Evolutionary conservation across 2,329 filamentous ascomycete species (phyloP).

Genomic region (Penicillium sp.): DNA sequence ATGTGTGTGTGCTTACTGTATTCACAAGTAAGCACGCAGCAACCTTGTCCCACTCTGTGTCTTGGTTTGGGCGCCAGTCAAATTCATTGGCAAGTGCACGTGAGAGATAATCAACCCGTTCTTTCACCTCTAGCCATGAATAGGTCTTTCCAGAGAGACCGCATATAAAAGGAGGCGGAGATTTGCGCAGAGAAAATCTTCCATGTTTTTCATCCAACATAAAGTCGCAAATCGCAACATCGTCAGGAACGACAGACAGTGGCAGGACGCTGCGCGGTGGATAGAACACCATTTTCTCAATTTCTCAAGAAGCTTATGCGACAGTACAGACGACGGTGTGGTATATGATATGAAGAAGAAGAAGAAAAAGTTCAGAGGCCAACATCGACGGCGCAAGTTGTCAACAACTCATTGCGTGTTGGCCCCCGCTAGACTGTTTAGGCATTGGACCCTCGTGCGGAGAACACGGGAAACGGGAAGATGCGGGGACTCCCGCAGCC

Average conservation of each 20-base stretch:
- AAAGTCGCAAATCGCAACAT: slow-evolving; percentile 71
- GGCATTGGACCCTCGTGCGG: too few relatives aligned
- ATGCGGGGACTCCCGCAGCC: background rate
- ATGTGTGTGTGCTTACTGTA: slow-evolving; percentile 53
- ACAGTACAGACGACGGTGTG: background rate
- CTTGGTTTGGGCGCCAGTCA: slow-evolving; percentile 65
- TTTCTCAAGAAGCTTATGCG: background rate
- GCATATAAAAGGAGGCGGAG: slow-evolving; percentile 70
- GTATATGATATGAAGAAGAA: background rate
- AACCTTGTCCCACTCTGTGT: slow-evolving; percentile 78
- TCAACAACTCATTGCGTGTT: background rate
- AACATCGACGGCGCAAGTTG: background rate
- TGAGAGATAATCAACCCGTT: slow-evolving; percentile 64
- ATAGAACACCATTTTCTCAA: slow-evolving; percentile 42
- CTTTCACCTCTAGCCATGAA: slow-evolving; percentile 58
- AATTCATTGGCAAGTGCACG: slow-evolving; percentile 67
- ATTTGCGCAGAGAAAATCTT: slow-evolving; percentile 58
- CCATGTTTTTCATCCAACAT: slow-evolving; percentile 70
- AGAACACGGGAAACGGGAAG: background rate
- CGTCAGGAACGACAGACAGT: slow-evolving; percentile 62
- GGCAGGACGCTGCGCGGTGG: slow-evolving; percentile 37
- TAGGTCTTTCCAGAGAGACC: slow-evolving; percentile 68
- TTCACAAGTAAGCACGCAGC: slow-evolving; percentile 75
- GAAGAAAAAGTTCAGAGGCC: background rate
- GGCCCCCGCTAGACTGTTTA: too few relatives aligned